Evolutionary conservation across 2,329 filamentous ascomycete genomes (phyloP).

Genomic region (Ophiostoma australiae): DNA sequence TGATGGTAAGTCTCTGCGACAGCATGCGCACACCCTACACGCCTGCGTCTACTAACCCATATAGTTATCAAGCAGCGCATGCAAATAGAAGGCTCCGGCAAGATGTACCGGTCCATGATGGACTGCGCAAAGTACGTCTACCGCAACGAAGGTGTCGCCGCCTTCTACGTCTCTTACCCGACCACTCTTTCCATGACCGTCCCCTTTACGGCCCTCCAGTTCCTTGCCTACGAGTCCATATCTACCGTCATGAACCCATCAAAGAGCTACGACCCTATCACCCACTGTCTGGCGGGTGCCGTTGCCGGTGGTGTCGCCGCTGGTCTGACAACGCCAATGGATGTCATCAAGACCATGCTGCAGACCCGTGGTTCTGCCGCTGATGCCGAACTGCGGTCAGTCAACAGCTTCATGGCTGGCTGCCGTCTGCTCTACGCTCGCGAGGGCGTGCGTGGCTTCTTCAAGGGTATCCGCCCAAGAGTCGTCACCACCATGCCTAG

Average conservation of each 20-base stretch:
- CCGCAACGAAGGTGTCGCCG: slow-evolving; percentile 75
- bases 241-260: slow-evolving; percentile 87
- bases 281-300: slow-evolving; percentile 88
- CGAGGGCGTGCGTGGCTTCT: slow-evolving; percentile 82
- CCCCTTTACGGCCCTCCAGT: slow-evolving; percentile 93
- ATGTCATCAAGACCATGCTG: slow-evolving; percentile 96
- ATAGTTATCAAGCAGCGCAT: slow-evolving; percentile 98
- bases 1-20: slow-evolving; percentile 61
- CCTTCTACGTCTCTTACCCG: slow-evolving; percentile 98
- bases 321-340: slow-evolving; percentile 89
- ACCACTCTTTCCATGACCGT: slow-evolving; percentile 98
- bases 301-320: slow-evolving; percentile 90
- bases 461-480: slow-evolving; percentile 84
- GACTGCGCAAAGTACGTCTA: slow-evolving; percentile 89
- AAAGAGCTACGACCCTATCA: slow-evolving; percentile 83
- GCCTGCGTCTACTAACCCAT: neutral
- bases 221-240: slow-evolving; percentile 94
- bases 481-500: slow-evolving; percentile 97
- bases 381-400: slow-evolving; percentile 76
- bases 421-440: slow-evolving; percentile 75
- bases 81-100: slow-evolving; percentile 92
- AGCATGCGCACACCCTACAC: neutral
- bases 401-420: slow-evolving; percentile 74
- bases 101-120: slow-evolving; percentile 74
- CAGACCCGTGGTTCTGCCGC: slow-evolving; percentile 81